A percentile compares a stretch with the other conserved stretches of the same genome.
Evolutionary conservation across 495 filamentous ascomycete genomes (phyloP).

Genomic region (Cercophora samala): DNA sequence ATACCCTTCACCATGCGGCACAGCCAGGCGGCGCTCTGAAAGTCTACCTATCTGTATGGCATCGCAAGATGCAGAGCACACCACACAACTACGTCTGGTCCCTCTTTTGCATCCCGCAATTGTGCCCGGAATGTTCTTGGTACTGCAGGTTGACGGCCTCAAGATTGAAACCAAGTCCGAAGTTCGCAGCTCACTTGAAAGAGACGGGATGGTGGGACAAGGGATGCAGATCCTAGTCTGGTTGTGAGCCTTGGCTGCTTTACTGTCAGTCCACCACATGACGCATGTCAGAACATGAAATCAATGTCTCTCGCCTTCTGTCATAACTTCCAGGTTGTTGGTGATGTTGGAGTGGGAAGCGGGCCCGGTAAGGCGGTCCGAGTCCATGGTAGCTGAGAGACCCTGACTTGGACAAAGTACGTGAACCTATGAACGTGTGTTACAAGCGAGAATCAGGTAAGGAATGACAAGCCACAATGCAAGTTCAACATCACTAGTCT

Average conservation of each 20-base stretch:
- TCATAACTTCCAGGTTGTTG: background rate
- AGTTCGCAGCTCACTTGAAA: background rate
- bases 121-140: background rate
- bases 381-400: background rate
- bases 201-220: background rate
- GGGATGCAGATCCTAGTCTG: constrained; percentile 2
- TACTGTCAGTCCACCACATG: background rate
- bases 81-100: background rate
- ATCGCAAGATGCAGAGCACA: too few relatives aligned
- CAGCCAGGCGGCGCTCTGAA: background rate
- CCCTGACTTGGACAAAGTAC: background rate
- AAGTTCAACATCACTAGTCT: background rate
- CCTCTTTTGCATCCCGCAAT: background rate
- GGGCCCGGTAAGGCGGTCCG: background rate
- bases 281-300: constrained; percentile 1
- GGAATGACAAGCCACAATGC: constrained; percentile 7
- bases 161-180: background rate
- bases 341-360: background rate
- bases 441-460: background rate
- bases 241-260: background rate
- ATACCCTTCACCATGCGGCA: background rate
- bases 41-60: too few relatives aligned
- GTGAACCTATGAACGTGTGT: background rate
- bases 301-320: background rate
- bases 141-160: background rate